Base-by-base conservation (phyloP, 495 filamentous ascomycete species). In the Aspergillus baeticus region DNA sequence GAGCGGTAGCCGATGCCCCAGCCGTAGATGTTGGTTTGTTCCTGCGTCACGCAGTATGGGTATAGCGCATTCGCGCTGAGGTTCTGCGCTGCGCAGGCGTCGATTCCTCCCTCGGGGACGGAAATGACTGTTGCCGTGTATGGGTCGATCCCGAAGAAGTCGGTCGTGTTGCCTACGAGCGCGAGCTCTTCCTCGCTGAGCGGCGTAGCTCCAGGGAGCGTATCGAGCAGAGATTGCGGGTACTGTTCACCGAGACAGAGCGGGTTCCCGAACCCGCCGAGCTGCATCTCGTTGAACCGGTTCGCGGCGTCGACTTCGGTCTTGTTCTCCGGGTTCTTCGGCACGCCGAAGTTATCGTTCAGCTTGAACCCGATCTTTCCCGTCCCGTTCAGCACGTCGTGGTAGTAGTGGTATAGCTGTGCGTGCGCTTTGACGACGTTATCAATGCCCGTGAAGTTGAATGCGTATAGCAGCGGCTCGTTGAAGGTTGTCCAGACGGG, bases 401-500 rank as follows among this genome's bases (percentile, higher is more conserved):
- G 65, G 53, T 79, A 79, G 57, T 70, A 77, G 47, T 65, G 65
- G 58, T 72, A 73, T 18, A 75, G 57, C 11, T 69, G 58, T 0
- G 72, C 65, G 54, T 79, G 76, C 1, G 76, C 69, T 5, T 68
- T 63, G 17, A 79, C 51, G 5, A 76, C 62, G 4, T 66, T 63
- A 7, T 66, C 58, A 35, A 67, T 70, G 20, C 71, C 70, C 49
- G 59, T 63, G 64, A 65, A 50, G 67, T 69, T 17, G 68, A 57
- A 8, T 64, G 56, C 58, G 2, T 51, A 41, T 11, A 60, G 54
- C 23, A 55, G 54, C 6, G 75, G 75, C 50, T 79, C 77, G 45
- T 79, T 79, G 64, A 78, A 68, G 5, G 73, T 80, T 2, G 74
- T 55, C 77, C 77, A 80, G 34, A 74, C 64, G 0, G 75, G 73